These are phyloP conservation scores for Umbelopsis sp. DNA, from an alignment of 192 early-diverging fungal species.

Conservation along the genomic window DNA sequence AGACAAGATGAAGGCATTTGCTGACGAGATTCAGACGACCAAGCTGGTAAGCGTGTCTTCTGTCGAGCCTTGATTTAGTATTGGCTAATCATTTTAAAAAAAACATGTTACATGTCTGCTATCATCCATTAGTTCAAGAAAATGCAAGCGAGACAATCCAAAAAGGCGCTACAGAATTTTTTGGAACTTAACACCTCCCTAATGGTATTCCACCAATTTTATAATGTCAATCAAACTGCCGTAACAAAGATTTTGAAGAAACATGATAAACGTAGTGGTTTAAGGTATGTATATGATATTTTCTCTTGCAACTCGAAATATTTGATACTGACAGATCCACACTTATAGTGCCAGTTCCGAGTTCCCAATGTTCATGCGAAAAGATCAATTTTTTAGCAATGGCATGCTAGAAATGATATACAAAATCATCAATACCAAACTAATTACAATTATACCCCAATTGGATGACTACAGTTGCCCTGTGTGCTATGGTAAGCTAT, in stretches of 20 bases:
- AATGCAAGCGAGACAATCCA: constrained; percentile 23
- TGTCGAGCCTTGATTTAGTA: neutral
- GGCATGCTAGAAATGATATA: constrained; percentile 62
- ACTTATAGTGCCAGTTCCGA: constrained; percentile 48
- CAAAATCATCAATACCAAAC: constrained; percentile 61
- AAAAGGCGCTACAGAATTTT: constrained; percentile 52
- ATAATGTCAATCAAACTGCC: constrained; percentile 75
- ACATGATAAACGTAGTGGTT: constrained; percentile 83
- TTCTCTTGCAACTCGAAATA: no score
- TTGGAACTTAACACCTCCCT: constrained; percentile 72
- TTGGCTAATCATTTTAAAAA: neutral
- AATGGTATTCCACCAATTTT: constrained; percentile 69
- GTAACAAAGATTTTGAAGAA: constrained; percentile 88
- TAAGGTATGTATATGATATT: constrained; percentile 57
- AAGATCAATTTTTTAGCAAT: constrained; percentile 53
- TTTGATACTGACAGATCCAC: neutral
- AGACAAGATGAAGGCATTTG: constrained; percentile 61
- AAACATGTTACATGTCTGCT: neutral
- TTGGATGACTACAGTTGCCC: constrained; percentile 80
- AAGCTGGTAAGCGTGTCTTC: constrained; percentile 37
- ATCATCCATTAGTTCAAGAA: constrained; percentile 23
- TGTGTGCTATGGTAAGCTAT: constrained; percentile 66
- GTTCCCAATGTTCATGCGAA: constrained; percentile 55
- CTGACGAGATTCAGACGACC: constrained; percentile 50
- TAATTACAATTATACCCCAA: constrained; percentile 78